Evolutionary conservation across 2,329 filamentous ascomycete species (phyloP).

Genomic region (Colletotrichum higginsianum): DNA sequence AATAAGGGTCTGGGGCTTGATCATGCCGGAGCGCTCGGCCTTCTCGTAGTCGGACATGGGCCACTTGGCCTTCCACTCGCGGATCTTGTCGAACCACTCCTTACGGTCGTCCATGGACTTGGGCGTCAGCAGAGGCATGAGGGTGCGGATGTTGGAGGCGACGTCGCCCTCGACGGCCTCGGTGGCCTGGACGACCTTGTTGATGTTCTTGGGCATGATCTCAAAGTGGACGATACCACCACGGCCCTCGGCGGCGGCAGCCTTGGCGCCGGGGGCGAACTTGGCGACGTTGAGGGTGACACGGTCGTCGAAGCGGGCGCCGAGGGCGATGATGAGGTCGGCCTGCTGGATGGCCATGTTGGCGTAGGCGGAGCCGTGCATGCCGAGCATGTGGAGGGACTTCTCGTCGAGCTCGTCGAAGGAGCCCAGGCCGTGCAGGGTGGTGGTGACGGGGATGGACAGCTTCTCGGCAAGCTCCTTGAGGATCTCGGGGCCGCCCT

Average conservation of each 20-base stretch:
- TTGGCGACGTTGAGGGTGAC: conserved; percentile 86
- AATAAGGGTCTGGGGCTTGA: conserved; percentile 96
- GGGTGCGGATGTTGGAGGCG: conserved; percentile 79
- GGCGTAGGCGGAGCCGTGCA: conserved; percentile 97
- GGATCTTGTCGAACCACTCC: conserved; percentile 93
- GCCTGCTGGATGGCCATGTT: conserved; percentile 99
- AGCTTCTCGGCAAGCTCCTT: conserved; percentile 92
- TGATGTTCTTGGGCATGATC: conserved; percentile 99
- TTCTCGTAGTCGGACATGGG: conserved; percentile 87
- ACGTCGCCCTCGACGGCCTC: conserved; percentile 97
- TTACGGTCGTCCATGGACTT: conserved; percentile 76
- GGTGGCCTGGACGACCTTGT: conserved; percentile 97
- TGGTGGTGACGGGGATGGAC: conserved; percentile 94
- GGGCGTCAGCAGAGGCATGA: conserved; percentile 80
- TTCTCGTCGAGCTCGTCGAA: conserved; percentile 96
- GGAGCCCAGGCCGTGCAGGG: conserved; percentile 91
- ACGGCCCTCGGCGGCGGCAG: conserved; percentile 85
- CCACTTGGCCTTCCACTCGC: conserved; percentile 92
- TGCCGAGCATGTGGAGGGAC: conserved; percentile 97
- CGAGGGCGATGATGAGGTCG: conserved; percentile 94
- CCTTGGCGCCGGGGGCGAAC: conserved; percentile 90
- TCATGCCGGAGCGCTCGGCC: conserved; percentile 80
- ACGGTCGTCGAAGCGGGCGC: conserved; percentile 95
- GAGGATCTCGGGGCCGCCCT: conserved; percentile 84
- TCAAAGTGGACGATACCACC: conserved; percentile 98